Percentiles rank a stretch among this genome's conserved stretches.
Conservation (phyloP, 352 stramenopile species). For the Globisporangium polare region DNA sequence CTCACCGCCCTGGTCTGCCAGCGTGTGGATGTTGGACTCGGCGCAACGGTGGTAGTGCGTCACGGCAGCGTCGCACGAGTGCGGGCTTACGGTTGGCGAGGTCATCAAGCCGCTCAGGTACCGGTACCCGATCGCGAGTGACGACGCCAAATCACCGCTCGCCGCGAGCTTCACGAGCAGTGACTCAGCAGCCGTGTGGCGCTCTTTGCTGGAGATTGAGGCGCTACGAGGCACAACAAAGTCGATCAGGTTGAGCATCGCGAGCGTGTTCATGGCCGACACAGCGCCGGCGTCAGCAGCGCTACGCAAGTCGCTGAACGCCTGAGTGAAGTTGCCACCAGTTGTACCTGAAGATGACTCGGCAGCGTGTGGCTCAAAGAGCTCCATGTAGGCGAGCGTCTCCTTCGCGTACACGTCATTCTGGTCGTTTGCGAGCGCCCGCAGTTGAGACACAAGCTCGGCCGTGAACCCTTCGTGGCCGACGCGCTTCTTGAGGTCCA, state of each 20-base stretch:
- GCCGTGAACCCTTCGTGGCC: constrained; percentile 34
- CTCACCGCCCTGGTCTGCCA: constrained; percentile 48
- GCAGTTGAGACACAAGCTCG: constrained; percentile 34
- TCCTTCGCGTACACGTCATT: constrained; percentile 50
- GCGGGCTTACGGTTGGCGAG: constrained; percentile 3
- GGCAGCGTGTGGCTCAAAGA: constrained; percentile 41
- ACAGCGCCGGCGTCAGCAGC: constrained; percentile 41
- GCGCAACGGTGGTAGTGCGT: constrained; percentile 49
- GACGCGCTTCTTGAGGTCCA: constrained; percentile 51
- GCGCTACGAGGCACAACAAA: constrained; percentile 25
- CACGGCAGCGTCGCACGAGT: constrained; percentile 36
- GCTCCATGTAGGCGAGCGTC: constrained; percentile 50
- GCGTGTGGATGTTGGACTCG: constrained; percentile 49
- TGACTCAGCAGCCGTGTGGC: constrained; percentile 29
- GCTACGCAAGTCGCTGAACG: constrained; percentile 37
- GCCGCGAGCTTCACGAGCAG: constrained; percentile 28
- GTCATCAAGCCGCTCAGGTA: constrained; percentile 36
- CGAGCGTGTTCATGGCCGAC: constrained; percentile 35
- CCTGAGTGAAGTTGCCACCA: constrained; percentile 34
- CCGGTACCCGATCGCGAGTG: constrained; percentile 51
- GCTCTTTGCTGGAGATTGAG: constrained; percentile 20
- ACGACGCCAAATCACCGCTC: constrained; percentile 46
- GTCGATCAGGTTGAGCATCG: constrained; percentile 58
- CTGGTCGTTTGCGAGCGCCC: constrained; percentile 21
- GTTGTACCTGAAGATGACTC: neutral